phyloP scores from a whole-genome alignment of 306 rosid genomes.

The Abrus pulchellus region DNA sequence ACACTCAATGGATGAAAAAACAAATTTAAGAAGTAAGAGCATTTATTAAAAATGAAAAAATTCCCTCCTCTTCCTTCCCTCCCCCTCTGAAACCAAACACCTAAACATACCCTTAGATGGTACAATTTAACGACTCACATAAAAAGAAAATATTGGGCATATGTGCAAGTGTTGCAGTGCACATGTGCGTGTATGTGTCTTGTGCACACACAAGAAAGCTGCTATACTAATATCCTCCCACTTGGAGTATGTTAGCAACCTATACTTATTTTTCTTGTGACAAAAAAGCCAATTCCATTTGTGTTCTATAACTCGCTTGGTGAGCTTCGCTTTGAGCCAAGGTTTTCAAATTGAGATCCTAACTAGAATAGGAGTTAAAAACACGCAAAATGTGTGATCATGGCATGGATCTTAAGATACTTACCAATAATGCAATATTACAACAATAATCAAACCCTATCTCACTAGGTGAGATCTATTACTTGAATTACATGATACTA shows the following conservation, averaged over 20 bases:
- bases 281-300: neutral
- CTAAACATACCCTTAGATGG: neutral
- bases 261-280: neutral
- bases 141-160: conserved; percentile 4
- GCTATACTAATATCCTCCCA: neutral
- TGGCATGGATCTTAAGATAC: too few relatives aligned
- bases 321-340: neutral
- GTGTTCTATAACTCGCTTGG: neutral
- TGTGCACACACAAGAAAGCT: neutral
- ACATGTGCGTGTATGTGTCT: too few relatives aligned
- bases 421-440: too few relatives aligned
- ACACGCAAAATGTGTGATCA: neutral
- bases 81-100: neutral
- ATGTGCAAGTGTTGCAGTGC: neutral
- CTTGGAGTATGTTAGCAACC: neutral
- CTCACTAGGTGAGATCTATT: too few relatives aligned
- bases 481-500: too few relatives aligned
- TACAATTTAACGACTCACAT: neutral
- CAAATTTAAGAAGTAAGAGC: too few relatives aligned
- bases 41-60: too few relatives aligned
- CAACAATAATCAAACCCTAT: too few relatives aligned
- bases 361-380: neutral
- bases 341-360: neutral
- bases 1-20: neutral
- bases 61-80: too few relatives aligned